Evolutionary conservation across 805 yeast genomes (phyloP), one percentile per base, ranked within the genome.

Genomic region (Cyberlindnera petersonii): DNA sequence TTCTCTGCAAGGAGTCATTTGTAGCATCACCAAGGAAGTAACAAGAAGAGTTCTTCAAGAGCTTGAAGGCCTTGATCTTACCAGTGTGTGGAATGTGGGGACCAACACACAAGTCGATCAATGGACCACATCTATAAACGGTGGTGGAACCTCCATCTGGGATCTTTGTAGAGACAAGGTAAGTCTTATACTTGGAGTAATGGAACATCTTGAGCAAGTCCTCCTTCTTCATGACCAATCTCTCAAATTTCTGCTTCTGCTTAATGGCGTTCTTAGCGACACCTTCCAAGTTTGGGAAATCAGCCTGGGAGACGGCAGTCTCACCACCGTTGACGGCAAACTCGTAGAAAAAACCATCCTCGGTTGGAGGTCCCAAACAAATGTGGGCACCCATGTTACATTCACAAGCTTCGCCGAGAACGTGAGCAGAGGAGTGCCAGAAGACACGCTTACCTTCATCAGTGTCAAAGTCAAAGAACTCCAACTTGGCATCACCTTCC

Each of bases 401-500:
- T 69, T 93, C 98, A 71, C 96, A 85, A 34, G 97, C 91, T 71
- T 93, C 98, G 67, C 98, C 98, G 54, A 93, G 71, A 39, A 93
- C 91, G 67, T 93, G 98, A 37, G 98, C 98, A 50, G 96, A 84
- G 3, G 98, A 93, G 65, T 93, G 98, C 98, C 98, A 93, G 69
- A 93, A 93, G 24, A 91, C 98, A 49, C 80, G 79, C 62, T 82
- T 86, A 65, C 98, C 98, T 58, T 89, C 97, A n/a, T 85, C 85
- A 45, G 86, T 73, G 27, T 87, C 95, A 56, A 93, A 93, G 60
- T 89, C 97, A 60, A 87, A 76, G 56, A 88, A 82, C 61, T 87
- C 93, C 47, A 93, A 69, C 19, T 68, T 61, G 43, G 75, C 71
- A 44, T 76, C 83, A 10, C 64, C 66, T 66, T 93, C 98, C 37